Percentiles rank a stretch among this genome's conserved stretches.
These are phyloP conservation scores for Hypoxylon rickii DNA, from an alignment of 495 filamentous ascomycete genomes.

Conservation along the genomic window DNA sequence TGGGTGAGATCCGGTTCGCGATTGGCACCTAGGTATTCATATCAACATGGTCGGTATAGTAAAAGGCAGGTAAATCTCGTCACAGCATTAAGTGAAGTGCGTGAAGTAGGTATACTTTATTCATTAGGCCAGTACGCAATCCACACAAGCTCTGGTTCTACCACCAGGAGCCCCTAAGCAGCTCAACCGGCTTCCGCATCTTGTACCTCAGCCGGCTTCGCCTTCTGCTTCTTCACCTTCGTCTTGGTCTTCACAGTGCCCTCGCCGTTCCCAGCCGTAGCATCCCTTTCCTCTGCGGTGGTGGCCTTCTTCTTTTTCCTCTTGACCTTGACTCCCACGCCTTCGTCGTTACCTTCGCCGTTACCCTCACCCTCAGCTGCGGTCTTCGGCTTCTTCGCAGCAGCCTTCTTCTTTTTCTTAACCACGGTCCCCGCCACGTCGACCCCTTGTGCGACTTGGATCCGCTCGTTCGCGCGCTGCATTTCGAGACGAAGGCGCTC, in stretches of 20 bases:
- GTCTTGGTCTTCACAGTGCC: slow-evolving; percentile 32
- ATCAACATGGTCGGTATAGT: too few species aligned
- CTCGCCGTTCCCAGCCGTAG: slow-evolving; percentile 19
- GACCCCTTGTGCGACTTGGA: slow-evolving; percentile 69
- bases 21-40: too few species aligned
- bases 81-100: too few species aligned
- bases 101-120: neutral
- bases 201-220: slow-evolving; percentile 35
- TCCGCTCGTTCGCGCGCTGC: slow-evolving; percentile 85
- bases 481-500: slow-evolving; percentile 85
- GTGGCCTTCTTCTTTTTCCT: slow-evolving; percentile 57
- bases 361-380: slow-evolving; percentile 48
- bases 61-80: too few species aligned
- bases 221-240: slow-evolving; percentile 53
- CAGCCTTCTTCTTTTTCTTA: slow-evolving; percentile 69
- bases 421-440: slow-evolving; percentile 74
- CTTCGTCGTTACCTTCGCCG: slow-evolving; percentile 18
- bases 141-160: neutral
- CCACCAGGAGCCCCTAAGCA: neutral
- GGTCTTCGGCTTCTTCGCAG: slow-evolving; percentile 50
- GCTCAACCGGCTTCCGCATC: slow-evolving; percentile 5
- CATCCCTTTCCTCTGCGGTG: slow-evolving; percentile 26
- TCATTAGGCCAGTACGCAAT: too few species aligned
- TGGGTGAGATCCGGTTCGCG: too few species aligned
- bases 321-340: slow-evolving; percentile 26